These are phyloP conservation scores for Apium graveolens DNA, from an alignment of 129 eudicot species.

Conservation along the genomic window DNA sequence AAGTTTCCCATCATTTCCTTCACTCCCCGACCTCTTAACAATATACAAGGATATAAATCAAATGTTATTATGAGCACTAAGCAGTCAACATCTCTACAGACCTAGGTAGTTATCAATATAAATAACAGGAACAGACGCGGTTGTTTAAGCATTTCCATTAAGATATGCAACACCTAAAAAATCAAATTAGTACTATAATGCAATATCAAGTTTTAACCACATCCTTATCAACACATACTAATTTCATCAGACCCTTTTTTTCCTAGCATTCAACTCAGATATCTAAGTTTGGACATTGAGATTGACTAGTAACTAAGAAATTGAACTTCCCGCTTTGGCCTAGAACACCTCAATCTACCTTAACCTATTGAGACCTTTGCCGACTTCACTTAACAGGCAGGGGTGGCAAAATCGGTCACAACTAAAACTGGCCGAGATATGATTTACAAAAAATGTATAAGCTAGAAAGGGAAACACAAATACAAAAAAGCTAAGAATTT, in stretches of 20 bases:
- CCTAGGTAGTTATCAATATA: neutral
- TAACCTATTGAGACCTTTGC: neutral
- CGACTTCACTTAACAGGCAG: neutral
- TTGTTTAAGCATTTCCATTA: neutral
- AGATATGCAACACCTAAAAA: neutral
- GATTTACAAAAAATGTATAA: neutral
- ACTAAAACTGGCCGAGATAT: neutral
- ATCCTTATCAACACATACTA: too few relatives aligned
- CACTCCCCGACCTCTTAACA: neutral
- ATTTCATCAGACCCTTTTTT: too few relatives aligned
- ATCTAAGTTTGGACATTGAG: neutral
- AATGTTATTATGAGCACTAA: neutral
- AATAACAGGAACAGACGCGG: neutral
- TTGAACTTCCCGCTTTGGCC: neutral
- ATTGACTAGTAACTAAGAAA: neutral
- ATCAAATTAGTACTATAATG: neutral
- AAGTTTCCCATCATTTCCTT: neutral
- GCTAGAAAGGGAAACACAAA: neutral
- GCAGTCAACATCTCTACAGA: neutral
- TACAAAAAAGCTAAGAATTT: neutral
- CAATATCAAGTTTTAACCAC: neutral
- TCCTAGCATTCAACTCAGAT: neutral
- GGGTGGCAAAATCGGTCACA: neutral
- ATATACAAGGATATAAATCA: neutral
- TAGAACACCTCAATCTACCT: neutral